phyloP scores from a whole-genome alignment of 768 basidiomycete species.

The Kondoa malvinella region DNA sequence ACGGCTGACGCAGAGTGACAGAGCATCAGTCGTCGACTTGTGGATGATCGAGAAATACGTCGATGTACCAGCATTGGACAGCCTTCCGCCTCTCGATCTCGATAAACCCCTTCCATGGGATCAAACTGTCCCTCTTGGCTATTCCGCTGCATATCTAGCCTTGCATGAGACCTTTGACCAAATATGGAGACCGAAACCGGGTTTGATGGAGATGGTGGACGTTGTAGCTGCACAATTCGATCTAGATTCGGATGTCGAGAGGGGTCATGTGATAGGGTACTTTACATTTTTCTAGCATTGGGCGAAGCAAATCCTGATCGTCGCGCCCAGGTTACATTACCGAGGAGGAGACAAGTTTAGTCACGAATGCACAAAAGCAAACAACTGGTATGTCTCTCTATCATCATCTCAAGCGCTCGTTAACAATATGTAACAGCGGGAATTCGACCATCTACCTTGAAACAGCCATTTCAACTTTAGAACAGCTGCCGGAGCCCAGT shows the following conservation, averaged over 20 bases:
- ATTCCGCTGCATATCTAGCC: background rate
- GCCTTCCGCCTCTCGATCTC: background rate
- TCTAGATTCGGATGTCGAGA: background rate
- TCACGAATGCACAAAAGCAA: background rate
- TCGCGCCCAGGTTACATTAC: background rate
- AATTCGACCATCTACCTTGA: slow-evolving; percentile 2
- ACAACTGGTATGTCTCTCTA: background rate
- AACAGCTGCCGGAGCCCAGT: background rate
- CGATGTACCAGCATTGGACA: background rate
- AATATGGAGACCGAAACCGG: background rate
- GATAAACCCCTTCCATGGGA: background rate
- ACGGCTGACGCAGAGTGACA: background rate
- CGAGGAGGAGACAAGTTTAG: slow-evolving; percentile 6
- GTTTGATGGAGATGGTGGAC: background rate
- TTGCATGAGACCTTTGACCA: background rate
- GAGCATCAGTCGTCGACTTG: background rate
- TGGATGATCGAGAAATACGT: slow-evolving; percentile 4
- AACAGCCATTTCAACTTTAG: background rate
- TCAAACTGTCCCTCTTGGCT: background rate
- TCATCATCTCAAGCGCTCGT: too few relatives aligned
- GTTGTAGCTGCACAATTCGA: background rate
- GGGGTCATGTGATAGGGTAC: slow-evolving; percentile 5
- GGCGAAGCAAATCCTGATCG: background rate
- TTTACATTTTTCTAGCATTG: background rate
- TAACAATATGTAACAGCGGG: too few relatives aligned